These are phyloP conservation scores for Alternaria alternata DNA, from an alignment of 2,329 filamentous ascomycete species.

Conservation along the genomic window DNA sequence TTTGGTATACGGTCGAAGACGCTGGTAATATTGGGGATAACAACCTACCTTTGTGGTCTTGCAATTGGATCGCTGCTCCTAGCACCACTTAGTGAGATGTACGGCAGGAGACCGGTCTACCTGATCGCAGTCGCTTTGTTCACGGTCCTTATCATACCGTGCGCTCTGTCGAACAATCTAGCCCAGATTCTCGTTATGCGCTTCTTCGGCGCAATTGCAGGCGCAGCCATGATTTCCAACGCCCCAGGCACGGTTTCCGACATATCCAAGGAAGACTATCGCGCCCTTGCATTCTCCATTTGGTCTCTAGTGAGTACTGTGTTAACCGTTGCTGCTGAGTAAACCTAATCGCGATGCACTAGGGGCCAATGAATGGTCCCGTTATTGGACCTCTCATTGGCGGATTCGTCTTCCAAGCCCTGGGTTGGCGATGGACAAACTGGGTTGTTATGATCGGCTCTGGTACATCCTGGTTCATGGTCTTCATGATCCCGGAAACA, in stretches of 20 bases:
- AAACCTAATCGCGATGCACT: too few species aligned
- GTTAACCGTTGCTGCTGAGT: too few species aligned
- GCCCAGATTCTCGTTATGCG: constrained; percentile 73
- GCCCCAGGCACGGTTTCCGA: constrained; percentile 84
- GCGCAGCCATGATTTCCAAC: constrained; percentile 83
- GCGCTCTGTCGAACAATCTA: constrained; percentile 73
- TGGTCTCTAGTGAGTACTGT: constrained; percentile 67
- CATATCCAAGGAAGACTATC: constrained; percentile 79
- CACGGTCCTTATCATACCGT: constrained; percentile 74
- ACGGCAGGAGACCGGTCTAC: constrained; percentile 73
- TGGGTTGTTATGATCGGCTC: constrained; percentile 73
- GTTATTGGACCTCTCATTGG: constrained; percentile 73
- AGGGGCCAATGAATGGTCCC: constrained; percentile 73
- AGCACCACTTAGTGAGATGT: constrained; percentile 77
- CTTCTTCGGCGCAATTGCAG: constrained; percentile 77
- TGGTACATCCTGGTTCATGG: constrained; percentile 66
- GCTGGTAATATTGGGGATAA: constrained; percentile 77
- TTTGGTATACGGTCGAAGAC: constrained; percentile 67
- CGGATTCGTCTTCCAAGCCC: constrained; percentile 77
- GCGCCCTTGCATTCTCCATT: constrained; percentile 82
- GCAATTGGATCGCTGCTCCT: constrained; percentile 75
- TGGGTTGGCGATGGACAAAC: constrained; percentile 89
- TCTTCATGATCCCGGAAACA: constrained; percentile 76
- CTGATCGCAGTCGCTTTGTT: constrained; percentile 70
- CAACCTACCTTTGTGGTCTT: constrained; percentile 78